phyloP scores from a whole-genome alignment of 148 eudicot genomes.

The Silene latifolia region DNA sequence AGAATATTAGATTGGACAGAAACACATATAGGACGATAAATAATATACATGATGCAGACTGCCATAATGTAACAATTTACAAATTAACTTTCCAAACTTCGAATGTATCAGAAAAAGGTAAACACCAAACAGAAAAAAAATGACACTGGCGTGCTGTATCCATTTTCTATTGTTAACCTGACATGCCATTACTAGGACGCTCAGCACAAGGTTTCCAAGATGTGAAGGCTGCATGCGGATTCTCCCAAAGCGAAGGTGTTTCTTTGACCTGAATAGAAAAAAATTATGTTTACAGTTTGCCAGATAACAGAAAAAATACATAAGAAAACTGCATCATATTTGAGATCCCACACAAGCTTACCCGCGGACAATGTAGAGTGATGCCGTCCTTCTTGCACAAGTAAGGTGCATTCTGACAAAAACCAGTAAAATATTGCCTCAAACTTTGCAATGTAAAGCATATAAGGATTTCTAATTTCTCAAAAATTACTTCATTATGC shows the following conservation, averaged over 20 bases:
- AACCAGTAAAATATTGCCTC: conserved; percentile 4
- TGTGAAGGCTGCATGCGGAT: conserved; percentile 86
- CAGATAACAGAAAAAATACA: not conserved
- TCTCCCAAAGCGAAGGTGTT: conserved; percentile 87
- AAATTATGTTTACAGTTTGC: not conserved
- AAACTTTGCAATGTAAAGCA: not conserved
- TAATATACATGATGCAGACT: not conserved
- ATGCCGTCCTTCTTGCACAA: conserved; percentile 92
- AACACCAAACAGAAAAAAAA: not conserved
- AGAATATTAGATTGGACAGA: conserved; percentile 2
- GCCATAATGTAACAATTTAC: not conserved
- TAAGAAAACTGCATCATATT: not conserved
- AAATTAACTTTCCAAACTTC: not conserved
- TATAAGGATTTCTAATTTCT: too few relatives aligned
- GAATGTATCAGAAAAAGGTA: not conserved
- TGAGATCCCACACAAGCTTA: conserved; percentile 35
- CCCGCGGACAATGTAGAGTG: conserved; percentile 77
- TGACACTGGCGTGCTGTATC: not conserved
- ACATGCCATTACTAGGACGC: conserved; percentile 50
- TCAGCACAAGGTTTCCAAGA: conserved; percentile 99
- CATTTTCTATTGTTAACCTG: conserved; percentile 42
- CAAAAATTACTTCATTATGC: too few relatives aligned
- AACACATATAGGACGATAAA: not conserved
- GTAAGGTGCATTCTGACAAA: conserved; percentile 84
- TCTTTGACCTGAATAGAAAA: conserved; percentile 65